A percentile compares a stretch with the other conserved stretches of the same genome.
phyloP scores from a whole-genome alignment of 345 rosid species.

The Gossypium thurberi region DNA sequence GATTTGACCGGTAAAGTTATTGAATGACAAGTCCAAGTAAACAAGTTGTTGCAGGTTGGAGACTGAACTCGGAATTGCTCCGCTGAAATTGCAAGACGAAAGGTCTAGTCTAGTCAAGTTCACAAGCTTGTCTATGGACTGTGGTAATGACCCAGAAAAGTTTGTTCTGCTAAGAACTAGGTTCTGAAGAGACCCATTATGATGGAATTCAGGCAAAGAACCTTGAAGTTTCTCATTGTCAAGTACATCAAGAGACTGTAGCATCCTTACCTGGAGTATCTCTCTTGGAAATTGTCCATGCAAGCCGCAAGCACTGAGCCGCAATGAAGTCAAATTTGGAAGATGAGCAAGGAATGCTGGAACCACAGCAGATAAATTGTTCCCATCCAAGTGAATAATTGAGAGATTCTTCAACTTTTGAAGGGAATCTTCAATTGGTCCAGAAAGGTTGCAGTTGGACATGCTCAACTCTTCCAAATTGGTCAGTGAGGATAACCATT shows the following conservation, averaged over 20 bases:
- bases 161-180: conserved; percentile 16
- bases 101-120: conserved; percentile 21
- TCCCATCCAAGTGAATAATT: conserved; percentile 12
- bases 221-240: conserved; percentile 18
- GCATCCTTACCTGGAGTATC: conserved; percentile 17
- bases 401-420: conserved; percentile 14
- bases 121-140: conserved; percentile 18
- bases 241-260: conserved; percentile 24
- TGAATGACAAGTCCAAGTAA: conserved; percentile 28
- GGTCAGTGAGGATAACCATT: conserved; percentile 15
- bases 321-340: conserved; percentile 15
- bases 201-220: neutral
- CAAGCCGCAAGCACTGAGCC: conserved; percentile 2
- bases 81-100: conserved; percentile 11
- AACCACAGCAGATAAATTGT: conserved; percentile 19
- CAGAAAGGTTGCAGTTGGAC: conserved; percentile 21
- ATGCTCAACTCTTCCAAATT: conserved; percentile 26
- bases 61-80: conserved; percentile 28
- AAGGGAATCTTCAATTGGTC: conserved; percentile 23
- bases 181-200: conserved; percentile 17
- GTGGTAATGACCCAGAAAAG: conserved; percentile 19
- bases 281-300: conserved; percentile 18
- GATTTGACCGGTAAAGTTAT: conserved; percentile 25
- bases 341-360: conserved; percentile 25
- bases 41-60: conserved; percentile 19